Evolutionary conservation across 2,329 filamentous ascomycete genomes (phyloP).

Genomic region (Aspergillus melleus): DNA sequence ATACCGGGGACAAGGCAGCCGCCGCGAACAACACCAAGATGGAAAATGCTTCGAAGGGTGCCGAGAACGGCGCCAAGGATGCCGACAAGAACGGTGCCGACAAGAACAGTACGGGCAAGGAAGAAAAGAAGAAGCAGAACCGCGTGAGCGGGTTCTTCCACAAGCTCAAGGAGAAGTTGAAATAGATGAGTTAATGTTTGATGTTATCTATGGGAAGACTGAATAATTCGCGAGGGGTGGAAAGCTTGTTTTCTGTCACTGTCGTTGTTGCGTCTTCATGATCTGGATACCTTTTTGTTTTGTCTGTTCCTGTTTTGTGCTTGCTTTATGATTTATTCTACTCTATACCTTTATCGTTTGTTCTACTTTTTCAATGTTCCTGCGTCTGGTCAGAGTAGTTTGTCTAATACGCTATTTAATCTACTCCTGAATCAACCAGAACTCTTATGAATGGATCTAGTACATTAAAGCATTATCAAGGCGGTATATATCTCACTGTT

Average conservation of each 20-base stretch:
- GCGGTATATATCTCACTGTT: too few species aligned
- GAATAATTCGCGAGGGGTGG: conserved; percentile 13
- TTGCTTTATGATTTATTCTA: neutral
- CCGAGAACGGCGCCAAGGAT: conserved; percentile 52
- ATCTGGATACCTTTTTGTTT: conserved; percentile 26
- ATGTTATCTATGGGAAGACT: neutral
- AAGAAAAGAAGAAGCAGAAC: conserved; percentile 65
- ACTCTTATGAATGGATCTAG: too few species aligned
- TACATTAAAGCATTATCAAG: too few species aligned
- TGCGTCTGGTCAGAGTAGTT: neutral
- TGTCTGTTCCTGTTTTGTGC: conserved; percentile 4
- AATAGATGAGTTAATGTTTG: conserved; percentile 23
- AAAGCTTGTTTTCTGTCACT: conserved; percentile 6
- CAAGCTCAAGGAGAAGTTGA: conserved; percentile 56
- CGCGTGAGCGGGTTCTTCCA: conserved; percentile 52
- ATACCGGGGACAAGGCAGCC: conserved; percentile 10
- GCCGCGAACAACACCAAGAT: conserved; percentile 17
- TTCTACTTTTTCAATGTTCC: neutral
- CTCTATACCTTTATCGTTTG: neutral
- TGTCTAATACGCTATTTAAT: neutral
- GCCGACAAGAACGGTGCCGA: conserved; percentile 10
- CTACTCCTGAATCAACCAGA: neutral
- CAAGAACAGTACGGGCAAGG: conserved; percentile 12
- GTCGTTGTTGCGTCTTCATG: conserved; percentile 4
- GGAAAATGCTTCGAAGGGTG: neutral